Percentiles rank a stretch among this genome's conserved stretches.
Conservation (phyloP, 768 basidiomycete species). For the Thelephora aurantiotincta region DNA sequence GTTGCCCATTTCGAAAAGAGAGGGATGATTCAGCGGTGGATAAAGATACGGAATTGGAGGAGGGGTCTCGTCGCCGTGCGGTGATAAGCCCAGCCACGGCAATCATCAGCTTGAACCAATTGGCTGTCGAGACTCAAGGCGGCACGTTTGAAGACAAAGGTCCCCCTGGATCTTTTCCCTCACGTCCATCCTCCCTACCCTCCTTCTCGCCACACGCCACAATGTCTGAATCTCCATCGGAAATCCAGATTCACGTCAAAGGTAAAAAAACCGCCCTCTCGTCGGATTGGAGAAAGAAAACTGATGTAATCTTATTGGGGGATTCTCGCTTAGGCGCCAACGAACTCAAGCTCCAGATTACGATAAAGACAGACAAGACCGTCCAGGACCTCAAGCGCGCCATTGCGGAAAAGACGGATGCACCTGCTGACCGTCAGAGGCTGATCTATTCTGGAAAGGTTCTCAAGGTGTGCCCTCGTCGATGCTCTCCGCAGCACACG, state of each 20-base stretch:
- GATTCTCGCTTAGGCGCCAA: constrained; percentile 45
- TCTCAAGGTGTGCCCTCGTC: constrained; percentile 23
- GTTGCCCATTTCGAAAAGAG: too few relatives aligned
- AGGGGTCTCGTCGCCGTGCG: too few relatives aligned
- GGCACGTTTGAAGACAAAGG: too few relatives aligned
- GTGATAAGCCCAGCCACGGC: too few relatives aligned
- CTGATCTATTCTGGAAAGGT: constrained; percentile 68
- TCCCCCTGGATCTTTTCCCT: too few relatives aligned
- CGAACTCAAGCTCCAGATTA: constrained; percentile 85
- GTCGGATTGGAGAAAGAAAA: neutral
- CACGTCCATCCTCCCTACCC: too few relatives aligned
- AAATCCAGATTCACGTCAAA: constrained; percentile 34
- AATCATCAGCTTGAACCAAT: too few relatives aligned
- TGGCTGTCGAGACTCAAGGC: too few relatives aligned
- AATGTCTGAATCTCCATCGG: constrained; percentile 7
- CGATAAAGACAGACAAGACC: constrained; percentile 69
- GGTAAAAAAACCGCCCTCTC: constrained; percentile 23
- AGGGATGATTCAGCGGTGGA: too few relatives aligned
- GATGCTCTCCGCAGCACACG: neutral
- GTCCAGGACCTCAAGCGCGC: constrained; percentile 85
- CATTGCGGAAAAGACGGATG: constrained; percentile 76
- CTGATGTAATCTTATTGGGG: neutral
- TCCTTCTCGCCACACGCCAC: too few relatives aligned
- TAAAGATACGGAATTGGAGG: too few relatives aligned
- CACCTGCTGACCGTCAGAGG: constrained; percentile 76